Evolutionary conservation across 352 stramenopile species (phyloP), one percentile per base, ranked within the genome.

Genomic region (Phytophthora macrochlamydospora): DNA sequence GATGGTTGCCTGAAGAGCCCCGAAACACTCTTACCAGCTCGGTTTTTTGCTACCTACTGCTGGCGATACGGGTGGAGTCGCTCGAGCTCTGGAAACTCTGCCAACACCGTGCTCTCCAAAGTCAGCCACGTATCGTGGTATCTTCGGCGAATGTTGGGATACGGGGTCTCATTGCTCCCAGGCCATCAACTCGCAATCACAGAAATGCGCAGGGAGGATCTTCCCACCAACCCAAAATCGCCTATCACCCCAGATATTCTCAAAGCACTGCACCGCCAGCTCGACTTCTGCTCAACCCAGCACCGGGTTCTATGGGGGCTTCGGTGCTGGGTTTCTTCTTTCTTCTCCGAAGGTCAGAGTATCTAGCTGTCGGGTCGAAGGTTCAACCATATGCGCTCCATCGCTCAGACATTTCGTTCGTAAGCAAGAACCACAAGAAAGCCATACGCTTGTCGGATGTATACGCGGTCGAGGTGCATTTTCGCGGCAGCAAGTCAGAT

Each of bases 231-330:
- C 1, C 18, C 52, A 9, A 67, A 65, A n/a, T 49, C 52, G 7
- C 62, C 69, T 0, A 31, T 62, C 52, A 71, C 65, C 35, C 45
- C 55, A 9, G 1, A 42, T 14, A 42, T 67, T 9, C 58, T 80
- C 33, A 59, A 40, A 4, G 2, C 24, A 2, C 14, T 74, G n/a
- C 64, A 72, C 13, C 0, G 24, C 0, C 9, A 13, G 0, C 62
- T 59, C 54, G 14, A 74, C 32, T 65, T 81, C 46, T 6, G 11
- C 1, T 13, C 2, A 2, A 1, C 52, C 42, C 62, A 69, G 31
- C 51, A 75, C 62, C 65, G 65, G 53, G 65, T 75, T 59, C 40
- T 71, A 5, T 75, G 59, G 62, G 68, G 61, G 72, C 56, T 75
- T 51, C 62, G 56, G 51, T 75, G 35, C 42, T 75, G 67, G 60